Conservation (phyloP, 306 rosid genomes). For the Lupinus albus region DNA sequence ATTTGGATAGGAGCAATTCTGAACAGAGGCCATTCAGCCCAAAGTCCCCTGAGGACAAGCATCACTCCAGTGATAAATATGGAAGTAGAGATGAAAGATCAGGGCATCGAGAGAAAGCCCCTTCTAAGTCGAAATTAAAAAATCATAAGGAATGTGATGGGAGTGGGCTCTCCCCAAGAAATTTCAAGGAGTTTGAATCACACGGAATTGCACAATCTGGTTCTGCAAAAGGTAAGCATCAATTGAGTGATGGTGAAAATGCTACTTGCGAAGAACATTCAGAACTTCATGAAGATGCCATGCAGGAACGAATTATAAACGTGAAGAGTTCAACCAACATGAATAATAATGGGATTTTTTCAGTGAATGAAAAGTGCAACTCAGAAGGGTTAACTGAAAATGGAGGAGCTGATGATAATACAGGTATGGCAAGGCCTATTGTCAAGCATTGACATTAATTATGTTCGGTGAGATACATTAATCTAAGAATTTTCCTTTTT, state of each 20-base stretch:
- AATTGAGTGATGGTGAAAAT: constrained; percentile 50
- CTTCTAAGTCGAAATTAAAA: constrained; percentile 54
- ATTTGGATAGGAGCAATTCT: constrained; percentile 45
- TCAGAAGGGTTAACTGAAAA: constrained; percentile 43
- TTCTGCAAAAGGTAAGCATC: constrained; percentile 54
- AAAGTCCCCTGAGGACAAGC: constrained; percentile 59
- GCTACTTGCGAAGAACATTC: constrained; percentile 40
- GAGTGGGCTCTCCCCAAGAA: constrained; percentile 52
- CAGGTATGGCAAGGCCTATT: constrained; percentile 40
- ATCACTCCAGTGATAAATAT: constrained; percentile 46
- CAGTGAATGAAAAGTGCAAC: constrained; percentile 39
- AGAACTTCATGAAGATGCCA: constrained; percentile 43
- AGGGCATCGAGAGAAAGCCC: constrained; percentile 53
- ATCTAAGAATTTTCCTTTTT: constrained; percentile 38
- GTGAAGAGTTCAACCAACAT: constrained; percentile 33
- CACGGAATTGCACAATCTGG: constrained; percentile 44
- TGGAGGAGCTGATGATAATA: constrained; percentile 41
- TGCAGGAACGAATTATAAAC: constrained; percentile 37
- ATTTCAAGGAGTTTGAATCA: constrained; percentile 49
- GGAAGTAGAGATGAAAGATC: constrained; percentile 56
- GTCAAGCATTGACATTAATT: constrained; percentile 31
- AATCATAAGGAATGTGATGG: constrained; percentile 51
- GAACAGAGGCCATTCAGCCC: constrained; percentile 59
- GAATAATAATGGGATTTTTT: constrained; percentile 43
- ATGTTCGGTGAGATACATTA: constrained; percentile 14